Percentiles rank a stretch among this genome's conserved stretches.
Evolutionary conservation across 768 basidiomycete genomes (phyloP).

Genomic region (Lactarius tabidus): DNA sequence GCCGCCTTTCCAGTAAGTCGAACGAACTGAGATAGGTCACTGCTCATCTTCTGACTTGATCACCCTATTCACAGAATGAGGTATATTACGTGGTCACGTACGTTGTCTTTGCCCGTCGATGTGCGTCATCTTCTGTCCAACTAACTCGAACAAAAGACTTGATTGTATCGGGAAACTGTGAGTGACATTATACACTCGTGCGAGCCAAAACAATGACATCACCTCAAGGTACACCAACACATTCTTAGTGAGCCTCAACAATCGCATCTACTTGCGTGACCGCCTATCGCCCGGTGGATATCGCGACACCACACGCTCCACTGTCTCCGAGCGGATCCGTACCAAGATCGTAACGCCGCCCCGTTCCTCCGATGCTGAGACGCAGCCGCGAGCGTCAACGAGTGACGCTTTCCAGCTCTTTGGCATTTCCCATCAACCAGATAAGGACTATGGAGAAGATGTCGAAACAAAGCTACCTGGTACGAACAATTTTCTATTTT

Average conservation of each 20-base stretch:
- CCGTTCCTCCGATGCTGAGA: background rate
- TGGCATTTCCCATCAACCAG: background rate
- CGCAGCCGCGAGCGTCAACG: background rate
- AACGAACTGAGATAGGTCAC: background rate
- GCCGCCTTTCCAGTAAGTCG: background rate
- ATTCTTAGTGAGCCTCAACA: background rate
- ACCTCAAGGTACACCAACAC: background rate
- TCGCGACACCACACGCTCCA: background rate
- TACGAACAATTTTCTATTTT: background rate
- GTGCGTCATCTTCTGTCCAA: background rate
- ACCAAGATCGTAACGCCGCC: background rate
- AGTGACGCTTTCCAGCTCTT: background rate
- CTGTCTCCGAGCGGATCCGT: background rate
- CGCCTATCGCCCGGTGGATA: background rate
- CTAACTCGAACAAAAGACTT: background rate
- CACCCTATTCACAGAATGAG: background rate
- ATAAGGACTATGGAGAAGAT: background rate
- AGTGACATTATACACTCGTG: background rate
- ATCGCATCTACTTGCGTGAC: background rate
- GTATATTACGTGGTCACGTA: background rate
- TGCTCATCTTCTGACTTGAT: background rate
- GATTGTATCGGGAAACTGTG: background rate
- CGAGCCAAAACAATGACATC: background rate
- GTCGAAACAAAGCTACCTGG: background rate
- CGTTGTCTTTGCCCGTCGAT: background rate